These are phyloP conservation scores for Sesbania bispinosa DNA, from an alignment of 306 rosid species.

Conservation along the genomic window DNA sequence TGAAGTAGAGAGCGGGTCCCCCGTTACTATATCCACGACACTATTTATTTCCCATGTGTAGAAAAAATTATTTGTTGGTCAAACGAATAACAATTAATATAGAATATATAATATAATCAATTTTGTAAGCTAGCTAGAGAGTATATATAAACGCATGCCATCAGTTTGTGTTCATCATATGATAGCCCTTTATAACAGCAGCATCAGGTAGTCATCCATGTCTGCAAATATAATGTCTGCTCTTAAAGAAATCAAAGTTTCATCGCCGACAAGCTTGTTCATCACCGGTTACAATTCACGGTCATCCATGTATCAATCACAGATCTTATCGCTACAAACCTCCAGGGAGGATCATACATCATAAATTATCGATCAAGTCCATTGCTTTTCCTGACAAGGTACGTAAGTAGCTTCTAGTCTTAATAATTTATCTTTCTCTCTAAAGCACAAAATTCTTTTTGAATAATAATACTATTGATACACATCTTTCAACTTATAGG, in stretches of 20 bases:
- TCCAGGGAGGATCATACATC: background rate
- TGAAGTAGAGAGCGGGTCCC: too few species aligned
- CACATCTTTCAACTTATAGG: too few species aligned
- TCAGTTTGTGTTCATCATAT: background rate
- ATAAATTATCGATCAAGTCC: background rate
- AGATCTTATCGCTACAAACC: background rate
- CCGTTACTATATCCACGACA: too few species aligned
- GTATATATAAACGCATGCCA: background rate
- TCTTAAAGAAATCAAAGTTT: background rate
- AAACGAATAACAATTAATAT: too few species aligned
- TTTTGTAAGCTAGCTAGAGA: background rate
- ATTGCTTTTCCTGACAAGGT: constrained; percentile 15
- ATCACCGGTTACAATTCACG: background rate
- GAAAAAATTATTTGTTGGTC: too few species aligned
- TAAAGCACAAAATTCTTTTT: too few species aligned
- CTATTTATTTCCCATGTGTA: too few species aligned
- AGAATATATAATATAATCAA: background rate
- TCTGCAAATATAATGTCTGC: background rate
- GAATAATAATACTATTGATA: too few species aligned
- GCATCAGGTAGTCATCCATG: background rate
- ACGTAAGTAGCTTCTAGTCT: too few species aligned
- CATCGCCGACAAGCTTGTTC: background rate
- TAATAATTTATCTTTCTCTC: background rate
- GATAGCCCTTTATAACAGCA: background rate
- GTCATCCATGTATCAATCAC: background rate